Evolutionary conservation across 768 basidiomycete species (phyloP), one percentile per base, ranked within the genome.

Genomic region (Tricholoma sp.): DNA sequence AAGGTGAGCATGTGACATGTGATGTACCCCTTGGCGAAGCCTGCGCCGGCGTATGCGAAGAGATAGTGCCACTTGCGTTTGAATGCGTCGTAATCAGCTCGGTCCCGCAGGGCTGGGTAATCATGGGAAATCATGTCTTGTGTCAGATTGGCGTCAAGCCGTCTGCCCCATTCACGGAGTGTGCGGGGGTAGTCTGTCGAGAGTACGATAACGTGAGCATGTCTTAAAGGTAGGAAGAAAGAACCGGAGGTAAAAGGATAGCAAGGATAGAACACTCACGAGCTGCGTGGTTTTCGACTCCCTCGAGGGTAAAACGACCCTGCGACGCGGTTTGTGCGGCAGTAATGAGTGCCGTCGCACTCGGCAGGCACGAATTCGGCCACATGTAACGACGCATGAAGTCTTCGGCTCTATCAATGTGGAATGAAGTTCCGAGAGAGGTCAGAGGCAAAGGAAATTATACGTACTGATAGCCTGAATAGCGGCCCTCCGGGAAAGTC

Each of bases 311-410:
- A 71, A 96, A 89, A 52, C 85, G 80, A 32, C 86, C 85, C 60
- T 86, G 79, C 19, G 91, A 84, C 21, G 82, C 86, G 1, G 79
- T 72, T 52, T 88, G 81, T 9, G 91, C 86, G 37, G 85, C 84
- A 53, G 84, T 81, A 56, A 91, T 82, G 52, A 94, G 78, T n/a
- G 84, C 83, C 0, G 90, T 89, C 18, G 93, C 88, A 58, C 88
- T 91, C 2, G 94, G 93, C 22, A 95, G 76, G 72, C 90, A 93
- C 1, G 88, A 88, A 67, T 91, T 91, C 16, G 89, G 89, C 89
- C 89, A 91, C 86, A 91, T 91, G 70, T 91, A 91, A 57, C 83
- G 83, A 47, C 89, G 83, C 88, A 89, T 89, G 71, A 91, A 91
- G 67, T 91, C 89, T 66, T 90, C 87, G 14, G 88, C 81, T 71